phyloP scores from a whole-genome alignment of 805 yeast genomes.

The Starmerella khaoyaiensis region DNA sequence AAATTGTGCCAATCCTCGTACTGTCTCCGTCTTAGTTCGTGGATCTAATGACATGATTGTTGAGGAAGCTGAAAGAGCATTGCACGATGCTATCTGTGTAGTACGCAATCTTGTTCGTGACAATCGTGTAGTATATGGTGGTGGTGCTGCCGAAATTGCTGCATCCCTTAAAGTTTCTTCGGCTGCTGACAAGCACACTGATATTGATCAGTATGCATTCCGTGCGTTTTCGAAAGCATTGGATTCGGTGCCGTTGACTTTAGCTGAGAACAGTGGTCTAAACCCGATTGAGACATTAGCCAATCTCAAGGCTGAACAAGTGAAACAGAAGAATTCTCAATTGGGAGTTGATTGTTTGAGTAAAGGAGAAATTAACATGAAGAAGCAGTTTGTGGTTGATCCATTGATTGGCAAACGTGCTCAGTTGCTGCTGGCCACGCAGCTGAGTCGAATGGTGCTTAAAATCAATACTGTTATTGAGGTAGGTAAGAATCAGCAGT shows the following conservation, averaged over 20 bases:
- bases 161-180: conserved; percentile 83
- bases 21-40: conserved; percentile 84
- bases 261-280: conserved; percentile 94
- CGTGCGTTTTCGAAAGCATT: conserved; percentile 86
- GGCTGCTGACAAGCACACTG: conserved; percentile 85
- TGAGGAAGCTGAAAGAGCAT: conserved; percentile 91
- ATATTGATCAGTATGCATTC: conserved; percentile 96
- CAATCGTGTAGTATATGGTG: conserved; percentile 94
- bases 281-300: conserved; percentile 88
- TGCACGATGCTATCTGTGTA: conserved; percentile 93
- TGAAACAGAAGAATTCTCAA: conserved; percentile 51
- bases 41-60: conserved; percentile 97
- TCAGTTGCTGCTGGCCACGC: conserved; percentile 90
- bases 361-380: conserved; percentile 81
- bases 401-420: conserved; percentile 96
- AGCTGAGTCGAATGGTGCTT: conserved; percentile 91
- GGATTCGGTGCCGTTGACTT: conserved; percentile 82
- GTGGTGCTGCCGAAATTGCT: conserved; percentile 95
- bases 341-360: conserved; percentile 94
- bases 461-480: conserved; percentile 94
- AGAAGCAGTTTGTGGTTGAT: conserved; percentile 84
- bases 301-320: conserved; percentile 69
- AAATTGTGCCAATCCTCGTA: conserved; percentile 43
- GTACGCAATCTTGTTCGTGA: conserved; percentile 90
- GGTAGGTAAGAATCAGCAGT: conserved; percentile 43